phyloP scores from a whole-genome alignment of 2,329 filamentous ascomycete genomes.

The Hortaea werneckii region DNA sequence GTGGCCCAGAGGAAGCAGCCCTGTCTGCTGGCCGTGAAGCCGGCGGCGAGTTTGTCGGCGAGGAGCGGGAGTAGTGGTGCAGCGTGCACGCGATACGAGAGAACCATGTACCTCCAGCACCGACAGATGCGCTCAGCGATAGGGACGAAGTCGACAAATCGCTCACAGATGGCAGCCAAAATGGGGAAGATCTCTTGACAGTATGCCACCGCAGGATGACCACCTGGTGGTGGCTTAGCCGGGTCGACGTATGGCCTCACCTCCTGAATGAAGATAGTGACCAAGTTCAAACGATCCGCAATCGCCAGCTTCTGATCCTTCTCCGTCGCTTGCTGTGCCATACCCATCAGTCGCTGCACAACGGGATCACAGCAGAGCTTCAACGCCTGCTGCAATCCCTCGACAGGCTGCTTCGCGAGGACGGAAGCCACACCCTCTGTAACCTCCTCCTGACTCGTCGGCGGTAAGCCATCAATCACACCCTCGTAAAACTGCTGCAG shows the following conservation, averaged over 20 bases:
- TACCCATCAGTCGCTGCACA: constrained; percentile 70
- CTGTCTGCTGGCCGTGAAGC: constrained; percentile 77
- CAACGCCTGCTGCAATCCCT: constrained; percentile 72
- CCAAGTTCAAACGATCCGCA: constrained; percentile 85
- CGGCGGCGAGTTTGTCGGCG: constrained; percentile 76
- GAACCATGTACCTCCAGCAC: constrained; percentile 94
- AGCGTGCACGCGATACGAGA: constrained; percentile 86
- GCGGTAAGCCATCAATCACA: constrained; percentile 75
- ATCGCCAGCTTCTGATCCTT: constrained; percentile 77
- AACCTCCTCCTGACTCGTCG: constrained; percentile 84
- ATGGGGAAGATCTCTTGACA: constrained; percentile 90
- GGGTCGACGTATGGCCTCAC: constrained; percentile 65
- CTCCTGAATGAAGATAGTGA: constrained; percentile 79
- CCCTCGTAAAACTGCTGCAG: constrained; percentile 88
- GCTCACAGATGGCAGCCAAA: constrained; percentile 74
- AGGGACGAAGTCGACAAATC: constrained; percentile 73
- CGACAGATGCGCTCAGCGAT: constrained; percentile 90
- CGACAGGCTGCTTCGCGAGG: constrained; percentile 71
- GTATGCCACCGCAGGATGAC: constrained; percentile 85
- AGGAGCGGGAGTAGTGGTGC: constrained; percentile 72
- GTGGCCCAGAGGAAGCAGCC: constrained; percentile 99
- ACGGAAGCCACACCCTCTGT: constrained; percentile 92
- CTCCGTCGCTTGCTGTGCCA: constrained; percentile 75
- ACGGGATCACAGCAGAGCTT: constrained; percentile 92
- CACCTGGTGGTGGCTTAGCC: constrained; percentile 42